Evolutionary conservation across 768 basidiomycete species (phyloP).

Genomic region (Lactarius tabidus): DNA sequence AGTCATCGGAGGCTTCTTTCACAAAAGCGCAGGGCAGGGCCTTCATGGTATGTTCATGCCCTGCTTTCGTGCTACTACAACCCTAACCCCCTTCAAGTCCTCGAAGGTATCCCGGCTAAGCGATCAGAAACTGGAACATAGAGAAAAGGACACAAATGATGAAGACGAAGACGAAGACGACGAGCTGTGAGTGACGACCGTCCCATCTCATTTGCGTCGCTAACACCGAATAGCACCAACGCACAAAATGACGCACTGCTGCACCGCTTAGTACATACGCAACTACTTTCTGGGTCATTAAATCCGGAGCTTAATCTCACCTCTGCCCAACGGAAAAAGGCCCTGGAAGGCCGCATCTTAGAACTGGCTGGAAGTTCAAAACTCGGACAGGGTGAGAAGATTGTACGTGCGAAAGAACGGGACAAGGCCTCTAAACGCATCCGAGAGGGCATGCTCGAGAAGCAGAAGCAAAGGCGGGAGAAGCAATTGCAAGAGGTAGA

Average conservation of each 20-base stretch:
- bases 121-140: constrained; percentile 18
- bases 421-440: constrained; percentile 69
- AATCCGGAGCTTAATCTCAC: constrained; percentile 56
- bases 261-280: constrained; percentile 76
- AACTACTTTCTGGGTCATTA: constrained; percentile 70
- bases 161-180: constrained; percentile 48
- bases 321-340: constrained; percentile 66
- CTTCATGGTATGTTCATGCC: constrained; percentile 60
- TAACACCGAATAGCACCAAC: constrained; percentile 52
- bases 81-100: constrained; percentile 45
- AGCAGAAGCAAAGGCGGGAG: constrained; percentile 52
- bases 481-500: constrained; percentile 65
- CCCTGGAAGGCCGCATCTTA: constrained; percentile 70
- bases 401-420: constrained; percentile 56
- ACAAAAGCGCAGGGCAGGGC: constrained; percentile 51
- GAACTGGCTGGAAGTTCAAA: constrained; percentile 66
- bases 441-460: constrained; percentile 62
- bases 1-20: constrained; percentile 27
- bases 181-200: constrained; percentile 42
- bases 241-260: constrained; percentile 73
- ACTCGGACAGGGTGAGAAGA: constrained; percentile 70
- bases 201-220: constrained; percentile 1
- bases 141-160: constrained; percentile 30
- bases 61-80: constrained; percentile 3
- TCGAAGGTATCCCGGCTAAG: constrained; percentile 68